These are phyloP conservation scores for Heliamphora exappendiculata DNA, from an alignment of 148 eudicot species.

Conservation along the genomic window DNA sequence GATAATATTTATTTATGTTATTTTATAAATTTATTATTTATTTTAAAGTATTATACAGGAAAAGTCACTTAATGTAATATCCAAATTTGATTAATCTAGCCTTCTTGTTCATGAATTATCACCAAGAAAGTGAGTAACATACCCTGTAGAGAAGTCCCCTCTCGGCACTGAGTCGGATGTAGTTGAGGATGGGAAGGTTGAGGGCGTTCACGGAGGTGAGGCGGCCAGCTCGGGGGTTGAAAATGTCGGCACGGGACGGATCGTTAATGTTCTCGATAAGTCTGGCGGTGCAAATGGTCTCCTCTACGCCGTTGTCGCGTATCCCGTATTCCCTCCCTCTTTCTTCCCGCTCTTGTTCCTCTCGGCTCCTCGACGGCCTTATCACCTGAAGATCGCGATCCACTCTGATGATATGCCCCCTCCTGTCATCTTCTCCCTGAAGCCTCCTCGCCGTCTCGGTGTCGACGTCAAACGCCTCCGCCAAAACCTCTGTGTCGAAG, in stretches of 20 bases:
- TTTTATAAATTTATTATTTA: too few species aligned
- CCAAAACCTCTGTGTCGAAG: constrained; percentile 26
- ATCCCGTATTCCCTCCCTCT: not conserved
- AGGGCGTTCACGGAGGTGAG: constrained; percentile 43
- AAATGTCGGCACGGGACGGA: constrained; percentile 56
- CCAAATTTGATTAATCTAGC: too few species aligned
- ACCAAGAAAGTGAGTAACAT: constrained; percentile 3
- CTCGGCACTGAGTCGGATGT: constrained; percentile 58
- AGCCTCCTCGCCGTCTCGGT: constrained; percentile 45
- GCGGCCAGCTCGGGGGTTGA: constrained; percentile 61
- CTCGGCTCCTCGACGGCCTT: constrained; percentile 31
- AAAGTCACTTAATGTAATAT: too few species aligned
- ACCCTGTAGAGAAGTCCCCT: constrained; percentile 72
- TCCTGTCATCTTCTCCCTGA: constrained; percentile 39
- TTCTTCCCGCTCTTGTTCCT: constrained; percentile 11
- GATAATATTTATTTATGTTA: too few species aligned
- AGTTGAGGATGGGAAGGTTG: constrained; percentile 55
- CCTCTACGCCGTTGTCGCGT: constrained; percentile 52
- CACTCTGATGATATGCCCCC: constrained; percentile 56
- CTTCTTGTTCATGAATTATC: too few species aligned
- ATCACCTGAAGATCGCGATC: constrained; percentile 45
- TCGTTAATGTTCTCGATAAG: constrained; percentile 42
- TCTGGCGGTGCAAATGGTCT: constrained; percentile 53
- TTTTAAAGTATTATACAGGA: too few species aligned
- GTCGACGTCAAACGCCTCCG: constrained; percentile 46